A percentile compares a stretch with the other conserved stretches of the same genome.
phyloP scores from a whole-genome alignment of 495 filamentous ascomycete genomes.

The Zalerion maritima region DNA sequence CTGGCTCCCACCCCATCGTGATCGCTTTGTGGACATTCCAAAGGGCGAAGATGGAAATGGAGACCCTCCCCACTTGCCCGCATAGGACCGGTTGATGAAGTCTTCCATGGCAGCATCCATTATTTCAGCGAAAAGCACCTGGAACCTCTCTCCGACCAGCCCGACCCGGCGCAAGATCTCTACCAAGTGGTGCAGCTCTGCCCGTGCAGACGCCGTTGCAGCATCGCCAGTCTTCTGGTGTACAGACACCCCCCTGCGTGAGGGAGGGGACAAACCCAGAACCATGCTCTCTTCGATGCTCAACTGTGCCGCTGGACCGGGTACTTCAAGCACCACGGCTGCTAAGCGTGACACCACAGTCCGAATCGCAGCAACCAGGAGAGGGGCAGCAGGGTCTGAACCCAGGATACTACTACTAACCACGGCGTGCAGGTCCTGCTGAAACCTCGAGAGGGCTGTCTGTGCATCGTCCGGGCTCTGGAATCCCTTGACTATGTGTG shows the following conservation, averaged over 20 bases:
- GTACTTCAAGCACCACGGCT: constrained; percentile 41
- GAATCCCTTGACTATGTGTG: constrained; percentile 26
- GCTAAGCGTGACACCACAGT: constrained; percentile 38
- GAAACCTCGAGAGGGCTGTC: constrained; percentile 37
- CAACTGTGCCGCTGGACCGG: constrained; percentile 9
- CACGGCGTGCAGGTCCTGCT: constrained; percentile 48
- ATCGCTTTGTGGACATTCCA: constrained; percentile 9
- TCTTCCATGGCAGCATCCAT: constrained; percentile 56
- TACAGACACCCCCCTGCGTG: constrained; percentile 5
- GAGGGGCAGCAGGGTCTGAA: constrained; percentile 45
- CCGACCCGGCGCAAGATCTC: constrained; percentile 55
- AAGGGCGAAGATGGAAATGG: constrained; percentile 3
- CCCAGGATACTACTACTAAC: too few species aligned
- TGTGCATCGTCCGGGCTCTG: constrained; percentile 15
- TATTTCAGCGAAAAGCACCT: constrained; percentile 60
- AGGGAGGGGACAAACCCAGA: constrained; percentile 2
- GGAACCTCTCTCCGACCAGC: constrained; percentile 57
- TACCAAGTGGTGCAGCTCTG: constrained; percentile 41
- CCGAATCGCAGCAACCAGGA: constrained; percentile 35
- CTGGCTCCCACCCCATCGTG: constrained; percentile 10
- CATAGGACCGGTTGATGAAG: constrained; percentile 47
- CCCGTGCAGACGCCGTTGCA: constrained; percentile 26
- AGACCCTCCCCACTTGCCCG: constrained; percentile 37
- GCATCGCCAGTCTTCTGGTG: constrained; percentile 11
- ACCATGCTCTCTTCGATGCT: constrained; percentile 5